These are phyloP conservation scores for Phyllachora maydis DNA, from an alignment of 2,329 filamentous ascomycete genomes.

Conservation along the genomic window DNA sequence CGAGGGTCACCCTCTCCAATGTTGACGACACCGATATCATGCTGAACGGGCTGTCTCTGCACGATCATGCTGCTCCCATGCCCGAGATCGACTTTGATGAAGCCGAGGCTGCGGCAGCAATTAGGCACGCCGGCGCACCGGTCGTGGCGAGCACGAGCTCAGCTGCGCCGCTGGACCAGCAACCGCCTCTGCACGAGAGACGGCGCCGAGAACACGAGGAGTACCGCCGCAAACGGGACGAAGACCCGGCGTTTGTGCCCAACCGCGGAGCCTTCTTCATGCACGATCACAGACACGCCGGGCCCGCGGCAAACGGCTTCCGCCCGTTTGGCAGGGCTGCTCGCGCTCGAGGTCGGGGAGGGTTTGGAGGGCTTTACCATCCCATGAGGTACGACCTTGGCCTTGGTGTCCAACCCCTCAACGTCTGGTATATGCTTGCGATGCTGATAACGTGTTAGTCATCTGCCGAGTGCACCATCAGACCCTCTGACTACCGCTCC, in stretches of 20 bases:
- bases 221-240: conserved; percentile 70
- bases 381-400: conserved; percentile 41
- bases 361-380: conserved; percentile 32
- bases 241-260: conserved; percentile 83
- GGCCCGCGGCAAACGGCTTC: conserved; percentile 60
- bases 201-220: conserved; percentile 77
- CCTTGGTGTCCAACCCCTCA: too few relatives aligned
- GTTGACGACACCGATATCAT: conserved; percentile 41
- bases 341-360: conserved; percentile 37
- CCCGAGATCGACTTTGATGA: conserved; percentile 27
- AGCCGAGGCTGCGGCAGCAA: conserved; percentile 13
- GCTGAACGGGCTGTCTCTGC: conserved; percentile 30
- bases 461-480: too few relatives aligned
- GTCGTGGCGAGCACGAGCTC: conserved; percentile 33
- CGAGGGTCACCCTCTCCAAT: conserved; percentile 18
- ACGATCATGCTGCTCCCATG: conserved; percentile 17
- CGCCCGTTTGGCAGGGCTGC: conserved; percentile 46
- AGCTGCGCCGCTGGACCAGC: too few relatives aligned
- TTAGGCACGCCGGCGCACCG: conserved; percentile 24
- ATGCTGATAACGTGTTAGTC: too few relatives aligned
- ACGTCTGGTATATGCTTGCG: too few relatives aligned
- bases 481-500: conserved; percentile 50
- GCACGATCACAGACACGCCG: conserved; percentile 74
- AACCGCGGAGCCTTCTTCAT: conserved; percentile 93
- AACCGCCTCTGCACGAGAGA: conserved; percentile 36